Evolutionary conservation across 2,329 filamentous ascomycete species (phyloP).

Genomic region (Hymenoscyphus repandus): DNA sequence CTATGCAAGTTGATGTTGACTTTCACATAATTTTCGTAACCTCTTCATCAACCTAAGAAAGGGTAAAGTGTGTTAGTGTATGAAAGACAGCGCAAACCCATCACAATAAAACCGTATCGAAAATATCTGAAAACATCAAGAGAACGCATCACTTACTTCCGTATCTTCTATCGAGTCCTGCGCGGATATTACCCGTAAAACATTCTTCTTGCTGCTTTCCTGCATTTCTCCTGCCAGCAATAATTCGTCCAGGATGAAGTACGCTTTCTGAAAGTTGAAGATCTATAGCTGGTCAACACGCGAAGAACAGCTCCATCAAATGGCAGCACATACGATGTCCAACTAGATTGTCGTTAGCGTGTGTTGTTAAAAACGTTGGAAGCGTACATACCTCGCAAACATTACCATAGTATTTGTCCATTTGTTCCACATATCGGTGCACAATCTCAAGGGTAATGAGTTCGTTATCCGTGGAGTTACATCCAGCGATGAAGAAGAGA

Average conservation of each 20-base stretch:
- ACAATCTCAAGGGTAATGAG: constrained; percentile 97
- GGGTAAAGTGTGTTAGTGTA: constrained; percentile 49
- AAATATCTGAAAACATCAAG: constrained; percentile 3
- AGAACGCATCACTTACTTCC: constrained; percentile 63
- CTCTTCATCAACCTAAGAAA: constrained; percentile 36
- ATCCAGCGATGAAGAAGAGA: constrained; percentile 98
- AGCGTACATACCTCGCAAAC: constrained; percentile 76
- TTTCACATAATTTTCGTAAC: constrained; percentile 35
- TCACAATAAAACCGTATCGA: neutral
- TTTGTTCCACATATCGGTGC: constrained; percentile 98
- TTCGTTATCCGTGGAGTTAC: constrained; percentile 95
- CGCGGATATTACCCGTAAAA: constrained; percentile 89
- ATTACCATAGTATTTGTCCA: constrained; percentile 99
- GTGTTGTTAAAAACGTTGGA: neutral
- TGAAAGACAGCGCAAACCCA: constrained; percentile 19
- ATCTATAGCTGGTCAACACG: constrained; percentile 45
- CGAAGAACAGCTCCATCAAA: neutral
- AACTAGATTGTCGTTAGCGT: constrained; percentile 18
- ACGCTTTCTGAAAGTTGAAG: constrained; percentile 99
- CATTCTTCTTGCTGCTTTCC: constrained; percentile 99
- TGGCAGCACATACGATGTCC: constrained; percentile 22
- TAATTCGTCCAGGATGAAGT: constrained; percentile 97
- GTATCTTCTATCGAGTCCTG: constrained; percentile 98
- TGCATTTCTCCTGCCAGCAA: constrained; percentile 94
- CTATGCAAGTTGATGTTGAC: constrained; percentile 15